phyloP scores from a whole-genome alignment of 2,329 filamentous ascomycete species.

The Scorias spongiosa region DNA sequence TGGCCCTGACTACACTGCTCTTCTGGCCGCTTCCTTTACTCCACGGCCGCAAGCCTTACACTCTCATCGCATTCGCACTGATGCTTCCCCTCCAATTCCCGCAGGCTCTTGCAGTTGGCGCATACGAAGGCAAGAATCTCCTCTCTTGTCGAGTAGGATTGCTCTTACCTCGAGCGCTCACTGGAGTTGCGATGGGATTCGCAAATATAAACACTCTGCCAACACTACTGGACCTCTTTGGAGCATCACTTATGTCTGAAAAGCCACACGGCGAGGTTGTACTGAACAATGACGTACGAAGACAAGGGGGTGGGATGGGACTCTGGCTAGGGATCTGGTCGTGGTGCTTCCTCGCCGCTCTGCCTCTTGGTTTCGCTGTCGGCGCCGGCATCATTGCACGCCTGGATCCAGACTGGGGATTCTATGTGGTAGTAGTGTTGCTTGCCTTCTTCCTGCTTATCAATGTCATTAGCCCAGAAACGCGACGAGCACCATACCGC shows the following conservation, averaged over 20 bases:
- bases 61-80: constrained; percentile 51
- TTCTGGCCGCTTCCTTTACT: constrained; percentile 61
- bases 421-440: constrained; percentile 57
- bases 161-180: constrained; percentile 47
- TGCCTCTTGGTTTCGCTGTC: constrained; percentile 56
- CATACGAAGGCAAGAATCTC: constrained; percentile 40
- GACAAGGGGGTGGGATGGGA: constrained; percentile 64
- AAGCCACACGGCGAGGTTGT: constrained; percentile 60
- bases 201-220: constrained; percentile 64
- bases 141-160: constrained; percentile 44
- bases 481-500: constrained; percentile 52
- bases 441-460: constrained; percentile 50
- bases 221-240: constrained; percentile 59
- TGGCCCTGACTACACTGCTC: constrained; percentile 54
- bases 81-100: constrained; percentile 62
- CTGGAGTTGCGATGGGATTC: constrained; percentile 57
- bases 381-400: constrained; percentile 54
- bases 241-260: constrained; percentile 56
- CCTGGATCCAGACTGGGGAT: constrained; percentile 54
- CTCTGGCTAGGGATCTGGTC: constrained; percentile 68
- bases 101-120: constrained; percentile 51
- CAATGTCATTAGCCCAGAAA: constrained; percentile 58
- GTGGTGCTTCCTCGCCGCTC: constrained; percentile 59
- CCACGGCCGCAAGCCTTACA: constrained; percentile 64
- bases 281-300: constrained; percentile 50